Conservation (phyloP, 768 basidiomycete genomes). For the Tephrocybe rancida region DNA sequence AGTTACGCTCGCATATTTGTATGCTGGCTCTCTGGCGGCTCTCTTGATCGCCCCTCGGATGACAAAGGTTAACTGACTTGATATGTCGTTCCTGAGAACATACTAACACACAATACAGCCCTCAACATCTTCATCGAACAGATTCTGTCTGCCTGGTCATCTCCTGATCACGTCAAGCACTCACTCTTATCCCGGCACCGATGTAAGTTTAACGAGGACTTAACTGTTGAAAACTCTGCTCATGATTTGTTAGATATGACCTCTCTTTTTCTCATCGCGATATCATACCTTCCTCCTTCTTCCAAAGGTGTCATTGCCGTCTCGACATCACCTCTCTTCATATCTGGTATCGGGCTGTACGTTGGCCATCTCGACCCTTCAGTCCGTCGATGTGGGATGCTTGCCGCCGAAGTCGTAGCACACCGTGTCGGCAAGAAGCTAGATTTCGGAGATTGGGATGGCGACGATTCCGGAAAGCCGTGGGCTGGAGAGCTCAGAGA, state of each 20-base stretch:
- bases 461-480: slow-evolving; percentile 60
- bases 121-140: slow-evolving; percentile 49
- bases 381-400: slow-evolving; percentile 89
- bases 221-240: not conserved
- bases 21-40: slow-evolving; percentile 63
- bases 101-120: slow-evolving; percentile 28
- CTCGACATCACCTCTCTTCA: slow-evolving; percentile 59
- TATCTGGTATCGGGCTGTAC: slow-evolving; percentile 72
- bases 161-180: slow-evolving; percentile 77
- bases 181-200: slow-evolving; percentile 74
- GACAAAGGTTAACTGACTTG: slow-evolving; percentile 29
- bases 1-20: slow-evolving; percentile 63
- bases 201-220: slow-evolving; percentile 50
- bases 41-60: slow-evolving; percentile 26
- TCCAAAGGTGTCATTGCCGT: slow-evolving; percentile 49
- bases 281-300: slow-evolving; percentile 60
- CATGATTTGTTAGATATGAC: slow-evolving; percentile 55
- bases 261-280: slow-evolving; percentile 62
- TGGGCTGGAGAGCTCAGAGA: slow-evolving; percentile 68
- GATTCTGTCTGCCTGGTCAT: slow-evolving; percentile 70
- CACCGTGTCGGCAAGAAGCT: slow-evolving; percentile 62
- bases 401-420: slow-evolving; percentile 83
- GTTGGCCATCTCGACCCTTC: slow-evolving; percentile 75
- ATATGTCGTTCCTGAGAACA: not conserved
- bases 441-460: slow-evolving; percentile 85